Evolutionary conservation across 306 rosid genomes (phyloP).

Genomic region (Begonia loranthoides): DNA sequence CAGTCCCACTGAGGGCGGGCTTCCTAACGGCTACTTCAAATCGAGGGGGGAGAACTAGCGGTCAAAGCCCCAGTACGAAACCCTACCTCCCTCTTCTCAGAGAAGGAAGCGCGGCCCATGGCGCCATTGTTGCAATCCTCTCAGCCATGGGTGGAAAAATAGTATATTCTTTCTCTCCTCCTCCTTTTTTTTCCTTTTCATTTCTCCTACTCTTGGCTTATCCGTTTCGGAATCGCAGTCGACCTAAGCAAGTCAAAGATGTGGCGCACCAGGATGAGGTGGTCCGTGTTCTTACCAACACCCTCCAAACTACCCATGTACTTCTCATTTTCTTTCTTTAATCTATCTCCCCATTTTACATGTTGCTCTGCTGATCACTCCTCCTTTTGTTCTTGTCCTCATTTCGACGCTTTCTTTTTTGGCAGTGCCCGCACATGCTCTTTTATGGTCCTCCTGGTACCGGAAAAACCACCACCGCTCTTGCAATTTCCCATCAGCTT

Average conservation of each 20-base stretch:
- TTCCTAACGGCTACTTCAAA: too few relatives aligned
- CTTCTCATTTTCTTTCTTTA: not conserved
- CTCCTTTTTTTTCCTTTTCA: too few relatives aligned
- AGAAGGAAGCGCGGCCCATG: conserved; percentile 16
- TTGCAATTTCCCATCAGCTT: conserved; percentile 80
- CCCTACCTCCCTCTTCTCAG: not conserved
- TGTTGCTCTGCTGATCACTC: not conserved
- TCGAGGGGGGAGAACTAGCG: too few relatives aligned
- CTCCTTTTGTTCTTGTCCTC: not conserved
- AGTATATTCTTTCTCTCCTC: conserved; percentile 24
- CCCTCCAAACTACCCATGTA: conserved; percentile 77
- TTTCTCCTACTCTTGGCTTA: too few relatives aligned
- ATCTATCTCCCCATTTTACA: not conserved
- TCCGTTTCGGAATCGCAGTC: conserved; percentile 25
- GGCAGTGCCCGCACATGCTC: conserved; percentile 92
- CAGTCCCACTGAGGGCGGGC: too few relatives aligned
- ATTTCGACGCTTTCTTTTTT: not conserved
- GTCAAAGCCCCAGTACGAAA: too few relatives aligned
- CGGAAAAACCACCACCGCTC: conserved; percentile 91
- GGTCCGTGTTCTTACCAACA: conserved; percentile 82
- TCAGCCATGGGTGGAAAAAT: conserved; percentile 95
- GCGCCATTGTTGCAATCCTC: conserved; percentile 70
- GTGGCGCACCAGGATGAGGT: conserved; percentile 95
- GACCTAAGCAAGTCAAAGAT: conserved; percentile 85
- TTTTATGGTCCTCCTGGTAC: conserved; percentile 96